These are phyloP conservation scores for Shiraia sp. DNA, from an alignment of 2,329 filamentous ascomycete genomes.

Conservation along the genomic window DNA sequence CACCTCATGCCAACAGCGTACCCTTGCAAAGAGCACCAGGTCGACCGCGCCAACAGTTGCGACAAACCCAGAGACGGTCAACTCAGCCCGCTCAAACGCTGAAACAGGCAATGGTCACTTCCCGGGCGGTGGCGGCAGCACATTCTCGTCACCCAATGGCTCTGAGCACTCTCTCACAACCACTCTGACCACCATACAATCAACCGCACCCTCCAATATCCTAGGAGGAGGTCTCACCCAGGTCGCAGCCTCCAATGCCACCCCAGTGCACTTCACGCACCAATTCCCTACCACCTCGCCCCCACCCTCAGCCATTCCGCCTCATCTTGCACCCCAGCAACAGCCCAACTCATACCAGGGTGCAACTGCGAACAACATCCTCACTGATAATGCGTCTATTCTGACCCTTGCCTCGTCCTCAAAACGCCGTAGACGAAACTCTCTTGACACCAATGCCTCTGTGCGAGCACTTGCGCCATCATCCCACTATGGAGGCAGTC, in stretches of 20 bases:
- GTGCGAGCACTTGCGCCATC: constrained; percentile 83
- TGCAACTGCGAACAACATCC: constrained; percentile 79
- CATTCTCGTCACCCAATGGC: constrained; percentile 80
- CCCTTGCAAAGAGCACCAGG: constrained; percentile 66
- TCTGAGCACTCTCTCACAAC: constrained; percentile 81
- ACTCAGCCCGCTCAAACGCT: constrained; percentile 79
- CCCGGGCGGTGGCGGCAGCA: constrained; percentile 71
- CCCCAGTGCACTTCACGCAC: constrained; percentile 59
- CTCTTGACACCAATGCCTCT: constrained; percentile 83
- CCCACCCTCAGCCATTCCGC: constrained; percentile 71
- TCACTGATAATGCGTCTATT: constrained; percentile 85
- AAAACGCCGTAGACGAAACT: constrained; percentile 75
- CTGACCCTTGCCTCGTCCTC: constrained; percentile 82
- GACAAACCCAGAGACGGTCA: constrained; percentile 77
- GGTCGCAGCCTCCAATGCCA: constrained; percentile 39
- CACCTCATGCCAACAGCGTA: constrained; percentile 51
- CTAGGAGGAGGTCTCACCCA: constrained; percentile 46
- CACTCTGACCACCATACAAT: constrained; percentile 84
- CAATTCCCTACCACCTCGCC: constrained; percentile 56
- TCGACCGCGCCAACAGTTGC: constrained; percentile 79
- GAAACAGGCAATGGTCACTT: constrained; percentile 70
- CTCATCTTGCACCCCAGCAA: constrained; percentile 64
- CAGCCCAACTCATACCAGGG: constrained; percentile 73
- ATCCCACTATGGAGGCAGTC: constrained; percentile 79
- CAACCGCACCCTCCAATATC: constrained; percentile 62